Conservation (phyloP, 371 early-diverging fungal genomes). For the Mucor lusitanicus region DNA sequence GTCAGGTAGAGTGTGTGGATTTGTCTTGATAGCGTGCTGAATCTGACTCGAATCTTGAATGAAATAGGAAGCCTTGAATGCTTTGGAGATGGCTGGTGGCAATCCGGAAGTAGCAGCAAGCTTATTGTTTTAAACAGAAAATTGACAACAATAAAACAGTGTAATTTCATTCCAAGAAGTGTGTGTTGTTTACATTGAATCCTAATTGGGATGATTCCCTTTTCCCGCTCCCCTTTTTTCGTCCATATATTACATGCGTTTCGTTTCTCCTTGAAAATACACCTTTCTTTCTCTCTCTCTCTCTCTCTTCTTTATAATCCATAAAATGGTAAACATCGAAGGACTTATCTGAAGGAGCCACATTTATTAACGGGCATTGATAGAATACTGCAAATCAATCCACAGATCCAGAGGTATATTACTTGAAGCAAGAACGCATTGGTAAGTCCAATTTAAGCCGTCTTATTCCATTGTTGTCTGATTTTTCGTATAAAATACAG, state of each 20-base stretch:
- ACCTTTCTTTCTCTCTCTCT: constrained; percentile 9
- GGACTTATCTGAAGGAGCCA: neutral
- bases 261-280: neutral
- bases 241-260: neutral
- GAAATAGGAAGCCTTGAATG: constrained; percentile 74
- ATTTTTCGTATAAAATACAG: constrained; percentile 30
- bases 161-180: neutral
- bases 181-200: constrained; percentile 18
- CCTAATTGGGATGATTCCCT: constrained; percentile 20
- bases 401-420: constrained; percentile 62
- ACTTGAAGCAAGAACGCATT: constrained; percentile 71
- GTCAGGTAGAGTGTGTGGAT: constrained; percentile 51
- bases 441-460: constrained; percentile 38
- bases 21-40: constrained; percentile 29
- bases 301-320: neutral
- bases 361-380: neutral
- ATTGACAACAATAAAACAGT: neutral
- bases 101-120: constrained; percentile 88
- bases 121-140: constrained; percentile 57
- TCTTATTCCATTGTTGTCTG: neutral
- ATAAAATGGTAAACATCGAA: neutral
- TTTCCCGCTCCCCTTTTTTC: neutral
- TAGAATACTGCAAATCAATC: constrained; percentile 38
- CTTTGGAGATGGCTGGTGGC: constrained; percentile 82
- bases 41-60: neutral